Evolutionary conservation across 768 basidiomycete genomes (phyloP), one percentile per base, ranked within the genome.

Genomic region (Neoboletus magnificus): DNA sequence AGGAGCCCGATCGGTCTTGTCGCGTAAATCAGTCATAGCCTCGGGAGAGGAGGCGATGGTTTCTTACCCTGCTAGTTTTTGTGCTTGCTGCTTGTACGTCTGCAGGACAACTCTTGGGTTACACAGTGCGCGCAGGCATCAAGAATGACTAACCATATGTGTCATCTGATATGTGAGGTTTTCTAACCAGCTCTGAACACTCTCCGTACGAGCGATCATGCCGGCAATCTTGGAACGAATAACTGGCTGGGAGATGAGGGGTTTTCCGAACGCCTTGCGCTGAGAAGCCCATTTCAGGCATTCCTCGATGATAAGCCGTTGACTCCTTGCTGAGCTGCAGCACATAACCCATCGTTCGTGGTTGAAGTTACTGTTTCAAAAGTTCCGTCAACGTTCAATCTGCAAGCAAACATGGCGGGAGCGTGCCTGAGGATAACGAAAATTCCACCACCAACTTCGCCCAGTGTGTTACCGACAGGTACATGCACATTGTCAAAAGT

Each of bases 271-370:
- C 10, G 92, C 94, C 64, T 91, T 87, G 40, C 95, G 85, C 69
- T 97, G 93, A 50, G 80, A 82, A 4, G 85, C 78, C 95, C 95
- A 98, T 83, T 90, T 91, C 60, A 95, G 67, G 66, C 91, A 93
- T 72, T 94, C 93, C 64, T 95, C 93, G 39, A 92, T 75, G 66
- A 82, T 63, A 8, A 71, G 48, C 32, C 93, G 83, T 62, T 93
- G 91, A 54, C 76, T 74, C 54, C 89, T 78, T n/a, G 86, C 84
- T 25, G 82, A 84, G 32, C 81, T 76, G 62, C 89, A 90, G 67
- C 82, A 83, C 89, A 94, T 94, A 27, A 91, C 89, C 92, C 91
- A 95, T 61, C 89, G 87, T 68, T 94, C 93, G 70, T 95, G 93
- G 69, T 96, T 96, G 76, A 96, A 97, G 74, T 96, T 98, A 55